These are phyloP conservation scores for Aspergillus quadrilineatus DNA, from an alignment of 2,329 filamentous ascomycete genomes.

Conservation along the genomic window DNA sequence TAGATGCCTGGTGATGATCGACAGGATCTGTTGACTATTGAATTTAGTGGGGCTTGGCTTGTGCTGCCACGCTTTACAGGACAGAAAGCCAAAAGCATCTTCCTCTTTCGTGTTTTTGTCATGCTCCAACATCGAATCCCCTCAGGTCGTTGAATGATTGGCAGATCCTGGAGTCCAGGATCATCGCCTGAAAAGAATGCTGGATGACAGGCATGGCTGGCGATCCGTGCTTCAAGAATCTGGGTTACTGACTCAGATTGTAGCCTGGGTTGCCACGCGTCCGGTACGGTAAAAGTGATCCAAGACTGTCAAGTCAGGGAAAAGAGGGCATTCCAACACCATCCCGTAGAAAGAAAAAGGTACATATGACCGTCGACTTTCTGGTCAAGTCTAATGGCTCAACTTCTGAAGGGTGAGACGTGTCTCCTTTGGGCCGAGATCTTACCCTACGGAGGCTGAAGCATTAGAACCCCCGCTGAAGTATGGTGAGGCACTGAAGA, in stretches of 20 bases:
- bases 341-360: too few species aligned
- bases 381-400: slow-evolving; percentile 7
- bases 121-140: slow-evolving; percentile 6
- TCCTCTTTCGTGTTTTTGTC: slow-evolving; percentile 8
- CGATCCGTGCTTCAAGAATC: slow-evolving; percentile 17
- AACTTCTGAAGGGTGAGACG: neutral
- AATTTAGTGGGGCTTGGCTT: slow-evolving; percentile 36
- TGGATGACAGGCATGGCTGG: slow-evolving; percentile 18
- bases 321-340: neutral
- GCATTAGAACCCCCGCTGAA: slow-evolving; percentile 7
- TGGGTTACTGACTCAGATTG: neutral
- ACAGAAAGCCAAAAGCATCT: neutral
- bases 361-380: neutral
- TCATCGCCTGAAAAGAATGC: slow-evolving; percentile 12
- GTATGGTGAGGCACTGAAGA: neutral
- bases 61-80: slow-evolving; percentile 18
- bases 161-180: slow-evolving; percentile 9
- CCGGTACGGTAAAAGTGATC: neutral
- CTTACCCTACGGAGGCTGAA: neutral
- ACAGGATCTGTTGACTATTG: slow-evolving; percentile 42
- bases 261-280: slow-evolving; percentile 3
- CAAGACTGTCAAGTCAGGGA: neutral
- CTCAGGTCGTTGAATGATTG: slow-evolving; percentile 10
- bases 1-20: slow-evolving; percentile 35
- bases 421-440: slow-evolving; percentile 9